Conservation (phyloP, 768 basidiomycete genomes). For the Calocera viscosa region DNA sequence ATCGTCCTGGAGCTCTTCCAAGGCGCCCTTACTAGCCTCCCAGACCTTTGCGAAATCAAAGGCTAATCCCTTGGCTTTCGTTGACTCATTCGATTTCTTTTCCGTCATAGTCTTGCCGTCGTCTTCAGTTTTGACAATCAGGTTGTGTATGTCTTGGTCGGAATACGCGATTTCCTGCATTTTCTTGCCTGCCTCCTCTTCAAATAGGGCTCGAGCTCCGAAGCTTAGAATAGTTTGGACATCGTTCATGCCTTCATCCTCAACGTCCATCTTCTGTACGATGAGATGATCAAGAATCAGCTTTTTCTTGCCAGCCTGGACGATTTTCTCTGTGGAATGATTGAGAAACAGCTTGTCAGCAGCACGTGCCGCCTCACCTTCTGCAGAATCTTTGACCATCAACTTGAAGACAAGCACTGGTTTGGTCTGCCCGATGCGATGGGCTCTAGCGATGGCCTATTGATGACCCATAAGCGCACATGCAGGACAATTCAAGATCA, state of each 20-base stretch:
- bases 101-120: slow-evolving; percentile 35
- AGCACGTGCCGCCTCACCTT: slow-evolving; percentile 38
- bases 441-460: slow-evolving; percentile 86
- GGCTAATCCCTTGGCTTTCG: slow-evolving; percentile 41
- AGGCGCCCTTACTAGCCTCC: slow-evolving; percentile 60
- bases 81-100: slow-evolving; percentile 27
- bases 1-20: slow-evolving; percentile 55
- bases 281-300: slow-evolving; percentile 88
- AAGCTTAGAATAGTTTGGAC: slow-evolving; percentile 81
- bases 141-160: slow-evolving; percentile 68
- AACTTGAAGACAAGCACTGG: slow-evolving; percentile 91
- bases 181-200: slow-evolving; percentile 40
- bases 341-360: not conserved
- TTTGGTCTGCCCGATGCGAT: slow-evolving; percentile 91
- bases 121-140: slow-evolving; percentile 74
- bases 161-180: slow-evolving; percentile 63
- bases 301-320: slow-evolving; percentile 91
- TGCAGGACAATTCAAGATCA: slow-evolving; percentile 5
- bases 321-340: slow-evolving; percentile 57
- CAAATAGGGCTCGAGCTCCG: slow-evolving; percentile 77
- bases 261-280: slow-evolving; percentile 89
- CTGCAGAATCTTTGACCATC: slow-evolving; percentile 88
- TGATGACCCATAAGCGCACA: slow-evolving; percentile 8
- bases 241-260: slow-evolving; percentile 60
- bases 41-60: slow-evolving; percentile 90